Evolutionary conservation across 139 green algal species (phyloP).

Genomic region (Chlorella sorokiniana): DNA sequence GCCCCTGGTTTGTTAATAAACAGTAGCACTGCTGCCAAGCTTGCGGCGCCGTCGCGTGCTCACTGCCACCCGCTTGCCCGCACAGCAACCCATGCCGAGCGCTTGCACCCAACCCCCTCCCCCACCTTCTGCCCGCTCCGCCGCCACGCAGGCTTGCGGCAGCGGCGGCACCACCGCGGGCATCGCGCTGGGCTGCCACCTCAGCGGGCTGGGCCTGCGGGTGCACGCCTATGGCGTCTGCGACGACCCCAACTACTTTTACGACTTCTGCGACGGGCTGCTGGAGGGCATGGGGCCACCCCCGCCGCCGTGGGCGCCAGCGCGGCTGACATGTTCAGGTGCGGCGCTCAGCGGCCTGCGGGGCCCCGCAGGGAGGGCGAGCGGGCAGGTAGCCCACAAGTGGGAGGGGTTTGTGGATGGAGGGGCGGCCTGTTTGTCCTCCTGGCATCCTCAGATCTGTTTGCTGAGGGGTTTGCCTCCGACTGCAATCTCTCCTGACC

Average conservation of each 20-base stretch:
- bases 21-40: too few species aligned
- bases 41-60: too few species aligned
- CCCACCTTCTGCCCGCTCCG: not conserved
- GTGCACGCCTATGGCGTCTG: slow-evolving; percentile 82
- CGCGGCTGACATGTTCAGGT: slow-evolving; percentile 17
- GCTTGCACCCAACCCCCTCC: not conserved
- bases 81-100: not conserved
- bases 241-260: slow-evolving; percentile 86
- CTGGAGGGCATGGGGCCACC: slow-evolving; percentile 62
- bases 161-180: slow-evolving; percentile 89
- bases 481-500: too few species aligned
- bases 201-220: slow-evolving; percentile 55
- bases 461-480: too few species aligned
- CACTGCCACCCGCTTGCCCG: too few species aligned
- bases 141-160: slow-evolving; percentile 85
- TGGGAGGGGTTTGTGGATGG: too few species aligned
- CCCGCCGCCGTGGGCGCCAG: not conserved
- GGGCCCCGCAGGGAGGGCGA: too few species aligned
- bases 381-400: too few species aligned
- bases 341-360: not conserved
- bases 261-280: slow-evolving; percentile 78
- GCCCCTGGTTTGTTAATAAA: too few species aligned
- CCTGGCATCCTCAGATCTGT: too few species aligned
- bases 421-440: too few species aligned
- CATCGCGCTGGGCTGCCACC: slow-evolving; percentile 74